A percentile compares a stretch with the other conserved stretches of the same genome.
Conservation (phyloP, 2,329 filamentous ascomycete species). For the Aspergillus aculeatus region DNA sequence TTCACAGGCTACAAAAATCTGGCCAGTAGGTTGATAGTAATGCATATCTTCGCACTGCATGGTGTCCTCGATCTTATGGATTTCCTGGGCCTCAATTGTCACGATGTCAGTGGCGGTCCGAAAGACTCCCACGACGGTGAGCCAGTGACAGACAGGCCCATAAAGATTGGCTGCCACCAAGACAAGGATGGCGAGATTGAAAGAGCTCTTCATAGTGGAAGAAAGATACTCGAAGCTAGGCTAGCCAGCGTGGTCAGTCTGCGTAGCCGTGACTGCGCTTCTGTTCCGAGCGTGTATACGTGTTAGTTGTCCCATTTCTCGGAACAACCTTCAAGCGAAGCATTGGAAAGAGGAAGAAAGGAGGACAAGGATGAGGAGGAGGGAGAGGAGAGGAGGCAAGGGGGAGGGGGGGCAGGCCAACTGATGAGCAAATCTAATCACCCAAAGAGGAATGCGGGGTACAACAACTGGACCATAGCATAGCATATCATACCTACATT, state of each 20-base stretch:
- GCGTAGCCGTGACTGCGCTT: neutral
- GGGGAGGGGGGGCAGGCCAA: neutral
- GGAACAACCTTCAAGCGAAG: neutral
- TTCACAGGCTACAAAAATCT: slow-evolving; percentile 59
- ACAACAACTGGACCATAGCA: no score
- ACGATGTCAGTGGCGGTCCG: slow-evolving; percentile 19
- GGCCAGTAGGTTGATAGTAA: slow-evolving; percentile 49
- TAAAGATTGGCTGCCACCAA: slow-evolving; percentile 22
- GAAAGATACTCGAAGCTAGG: no score
- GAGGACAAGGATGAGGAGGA: neutral
- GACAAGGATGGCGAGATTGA: slow-evolving; percentile 22
- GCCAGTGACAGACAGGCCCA: slow-evolving; percentile 18
- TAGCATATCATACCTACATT: no score
- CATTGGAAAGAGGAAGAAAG: neutral
- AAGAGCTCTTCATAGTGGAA: slow-evolving; percentile 20
- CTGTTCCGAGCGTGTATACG: neutral
- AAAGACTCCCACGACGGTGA: slow-evolving; percentile 27
- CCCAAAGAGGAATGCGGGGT: neutral
- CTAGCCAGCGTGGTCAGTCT: neutral
- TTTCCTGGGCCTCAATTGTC: slow-evolving; percentile 29
- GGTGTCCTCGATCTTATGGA: slow-evolving; percentile 52
- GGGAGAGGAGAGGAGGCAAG: neutral
- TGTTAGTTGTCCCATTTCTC: neutral
- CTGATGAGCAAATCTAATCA: neutral
- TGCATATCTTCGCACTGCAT: slow-evolving; percentile 61